These are phyloP conservation scores for Pyrrhoderma noxium DNA, from an alignment of 1,284 basidiomycete genomes.

Conservation along the genomic window DNA sequence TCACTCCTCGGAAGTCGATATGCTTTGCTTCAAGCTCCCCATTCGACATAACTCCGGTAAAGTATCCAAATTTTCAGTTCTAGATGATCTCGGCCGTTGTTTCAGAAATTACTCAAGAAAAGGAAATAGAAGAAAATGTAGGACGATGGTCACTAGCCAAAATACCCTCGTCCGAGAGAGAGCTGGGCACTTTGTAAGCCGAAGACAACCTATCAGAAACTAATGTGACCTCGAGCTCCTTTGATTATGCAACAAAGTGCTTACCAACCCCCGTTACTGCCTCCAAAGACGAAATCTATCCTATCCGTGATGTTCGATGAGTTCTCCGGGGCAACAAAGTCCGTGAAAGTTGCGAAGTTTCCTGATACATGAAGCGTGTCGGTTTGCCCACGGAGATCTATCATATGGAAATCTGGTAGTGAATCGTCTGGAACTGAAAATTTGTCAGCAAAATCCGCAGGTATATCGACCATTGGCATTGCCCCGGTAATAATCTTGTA, in stretches of 20 bases:
- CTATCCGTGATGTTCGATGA: conserved; percentile 31
- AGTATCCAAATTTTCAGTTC: too few relatives aligned
- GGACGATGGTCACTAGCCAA: conserved; percentile 51
- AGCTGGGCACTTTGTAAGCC: conserved; percentile 36
- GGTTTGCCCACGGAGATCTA: conserved; percentile 38
- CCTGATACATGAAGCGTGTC: conserved; percentile 38
- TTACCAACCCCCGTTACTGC: conserved; percentile 41
- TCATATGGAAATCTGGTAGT: conserved; percentile 35
- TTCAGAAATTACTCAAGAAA: too few relatives aligned
- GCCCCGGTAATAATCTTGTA: conserved; percentile 44
- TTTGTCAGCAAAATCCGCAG: conserved; percentile 36
- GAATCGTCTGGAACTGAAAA: conserved; percentile 31
- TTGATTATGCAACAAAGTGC: conserved; percentile 21
- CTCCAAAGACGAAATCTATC: conserved; percentile 51
- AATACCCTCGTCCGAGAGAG: conserved; percentile 46
- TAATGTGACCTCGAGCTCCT: not conserved
- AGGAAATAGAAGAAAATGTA: conserved; percentile 30
- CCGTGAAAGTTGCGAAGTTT: conserved; percentile 50
- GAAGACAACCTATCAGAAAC: conserved; percentile 29
- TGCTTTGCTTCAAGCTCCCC: too few relatives aligned
- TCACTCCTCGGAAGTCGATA: too few relatives aligned
- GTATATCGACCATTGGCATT: conserved; percentile 33
- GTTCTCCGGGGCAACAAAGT: conserved; percentile 37
- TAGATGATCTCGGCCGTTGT: too few relatives aligned
- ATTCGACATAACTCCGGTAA: too few relatives aligned